A percentile compares a stretch with the other conserved stretches of the same genome.
These are phyloP conservation scores for Diplotaxis tenuifolia DNA, from an alignment of 345 rosid species.

Conservation along the genomic window DNA sequence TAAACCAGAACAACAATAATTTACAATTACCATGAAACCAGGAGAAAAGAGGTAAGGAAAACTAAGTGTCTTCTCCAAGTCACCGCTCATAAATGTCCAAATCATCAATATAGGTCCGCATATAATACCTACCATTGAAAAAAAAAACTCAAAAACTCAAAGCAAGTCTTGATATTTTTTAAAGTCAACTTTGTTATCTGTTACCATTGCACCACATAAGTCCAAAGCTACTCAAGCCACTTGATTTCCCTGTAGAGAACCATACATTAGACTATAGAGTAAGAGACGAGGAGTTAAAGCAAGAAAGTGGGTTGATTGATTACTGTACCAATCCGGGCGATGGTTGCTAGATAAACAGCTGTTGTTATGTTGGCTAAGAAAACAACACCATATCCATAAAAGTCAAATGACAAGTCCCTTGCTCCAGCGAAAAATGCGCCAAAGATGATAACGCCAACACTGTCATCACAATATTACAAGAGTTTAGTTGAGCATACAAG, in stretches of 20 bases:
- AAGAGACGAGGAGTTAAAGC: not conserved
- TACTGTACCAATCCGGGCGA: constrained; percentile 74
- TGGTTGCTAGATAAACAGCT: constrained; percentile 88
- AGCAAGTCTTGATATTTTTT: constrained; percentile 6
- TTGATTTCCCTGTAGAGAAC: constrained; percentile 73
- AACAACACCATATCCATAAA: constrained; percentile 85
- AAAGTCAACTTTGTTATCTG: not conserved
- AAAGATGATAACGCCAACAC: constrained; percentile 85
- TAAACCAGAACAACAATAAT: not conserved
- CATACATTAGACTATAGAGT: constrained; percentile 9
- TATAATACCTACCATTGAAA: constrained; percentile 52
- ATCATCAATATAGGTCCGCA: constrained; percentile 84
- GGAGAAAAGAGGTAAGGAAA: constrained; percentile 69
- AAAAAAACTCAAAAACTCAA: constrained; percentile 22
- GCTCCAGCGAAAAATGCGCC: constrained; percentile 97
- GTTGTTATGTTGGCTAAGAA: constrained; percentile 85
- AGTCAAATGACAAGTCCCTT: constrained; percentile 90
- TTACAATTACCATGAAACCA: constrained; percentile 76
- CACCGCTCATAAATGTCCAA: constrained; percentile 84
- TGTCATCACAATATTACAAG: constrained; percentile 53
- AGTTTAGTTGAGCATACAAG: constrained; percentile 44
- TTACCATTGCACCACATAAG: constrained; percentile 99
- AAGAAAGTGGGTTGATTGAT: not conserved
- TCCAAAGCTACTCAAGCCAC: constrained; percentile 97
- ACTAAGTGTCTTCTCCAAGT: constrained; percentile 55